Evolutionary conservation across 148 eudicot genomes (phyloP).

Genomic region (Rhododendron ovatum): DNA sequence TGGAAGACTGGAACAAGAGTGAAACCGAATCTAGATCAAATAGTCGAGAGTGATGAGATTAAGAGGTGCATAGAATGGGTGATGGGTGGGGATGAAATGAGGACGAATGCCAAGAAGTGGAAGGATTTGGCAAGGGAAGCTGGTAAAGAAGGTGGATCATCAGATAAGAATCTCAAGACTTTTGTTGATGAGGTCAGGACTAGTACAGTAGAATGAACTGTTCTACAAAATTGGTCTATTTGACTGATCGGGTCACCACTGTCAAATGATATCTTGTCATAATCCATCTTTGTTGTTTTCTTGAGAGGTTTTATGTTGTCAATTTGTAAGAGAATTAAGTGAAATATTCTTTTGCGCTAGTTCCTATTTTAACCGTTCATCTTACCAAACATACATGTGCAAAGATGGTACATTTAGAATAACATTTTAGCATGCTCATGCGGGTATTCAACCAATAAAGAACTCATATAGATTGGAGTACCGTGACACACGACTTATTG

Average conservation of each 20-base stretch:
- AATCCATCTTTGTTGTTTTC: background rate
- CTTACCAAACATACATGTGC: too few species aligned
- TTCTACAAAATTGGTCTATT: background rate
- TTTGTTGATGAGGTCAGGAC: background rate
- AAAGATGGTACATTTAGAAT: too few species aligned
- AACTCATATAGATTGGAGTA: too few species aligned
- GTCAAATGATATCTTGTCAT: too few species aligned
- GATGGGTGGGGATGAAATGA: slow-evolving; percentile 15
- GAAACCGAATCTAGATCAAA: background rate
- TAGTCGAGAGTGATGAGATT: slow-evolving; percentile 25
- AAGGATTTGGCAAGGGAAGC: slow-evolving; percentile 33
- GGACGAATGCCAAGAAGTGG: slow-evolving; percentile 35
- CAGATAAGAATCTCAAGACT: background rate
- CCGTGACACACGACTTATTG: too few species aligned
- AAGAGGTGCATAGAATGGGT: slow-evolving; percentile 26
- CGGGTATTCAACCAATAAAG: background rate
- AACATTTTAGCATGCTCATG: background rate
- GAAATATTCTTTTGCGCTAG: background rate
- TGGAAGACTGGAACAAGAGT: slow-evolving; percentile 26
- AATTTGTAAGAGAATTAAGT: background rate
- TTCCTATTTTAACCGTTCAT: too few species aligned
- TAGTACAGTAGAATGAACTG: background rate
- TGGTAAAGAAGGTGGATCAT: slow-evolving; percentile 37
- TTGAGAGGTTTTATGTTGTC: background rate
- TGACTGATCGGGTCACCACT: background rate